Conservation (phyloP, 2,329 filamentous ascomycete species). For the Aspergillus udagawae region DNA sequence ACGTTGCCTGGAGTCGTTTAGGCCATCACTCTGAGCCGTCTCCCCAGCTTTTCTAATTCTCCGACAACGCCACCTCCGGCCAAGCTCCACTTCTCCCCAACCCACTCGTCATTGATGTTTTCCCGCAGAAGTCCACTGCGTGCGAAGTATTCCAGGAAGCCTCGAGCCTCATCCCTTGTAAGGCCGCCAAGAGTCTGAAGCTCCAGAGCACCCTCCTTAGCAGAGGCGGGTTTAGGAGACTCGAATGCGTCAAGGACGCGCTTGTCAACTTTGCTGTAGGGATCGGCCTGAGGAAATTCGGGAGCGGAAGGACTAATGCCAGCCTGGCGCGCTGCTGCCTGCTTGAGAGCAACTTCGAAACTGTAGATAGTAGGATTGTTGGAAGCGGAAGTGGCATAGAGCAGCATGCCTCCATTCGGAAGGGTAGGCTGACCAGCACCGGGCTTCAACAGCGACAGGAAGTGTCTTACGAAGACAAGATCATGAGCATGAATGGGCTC, state of each 20-base stretch:
- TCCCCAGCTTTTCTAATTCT: slow-evolving; percentile 71
- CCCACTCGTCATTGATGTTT: slow-evolving; percentile 64
- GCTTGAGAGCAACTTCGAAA: slow-evolving; percentile 63
- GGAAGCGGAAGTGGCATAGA: slow-evolving; percentile 69
- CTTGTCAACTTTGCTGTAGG: slow-evolving; percentile 51
- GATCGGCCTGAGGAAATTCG: slow-evolving; percentile 46
- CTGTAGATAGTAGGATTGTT: slow-evolving; percentile 64
- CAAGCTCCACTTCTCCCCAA: slow-evolving; percentile 80
- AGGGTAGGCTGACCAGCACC: slow-evolving; percentile 38
- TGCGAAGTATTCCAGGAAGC: slow-evolving; percentile 90
- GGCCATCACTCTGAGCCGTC: slow-evolving; percentile 38
- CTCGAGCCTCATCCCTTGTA: slow-evolving; percentile 68
- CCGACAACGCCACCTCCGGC: slow-evolving; percentile 77
- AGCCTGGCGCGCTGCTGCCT: slow-evolving; percentile 43
- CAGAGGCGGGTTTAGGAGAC: slow-evolving; percentile 22
- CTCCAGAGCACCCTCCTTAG: slow-evolving; percentile 36
- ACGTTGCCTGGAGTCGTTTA: slow-evolving; percentile 6
- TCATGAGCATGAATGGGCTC: slow-evolving; percentile 82
- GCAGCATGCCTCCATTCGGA: slow-evolving; percentile 71
- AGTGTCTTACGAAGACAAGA: slow-evolving; percentile 69
- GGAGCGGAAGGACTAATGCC: slow-evolving; percentile 34
- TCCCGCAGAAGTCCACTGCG: slow-evolving; percentile 73
- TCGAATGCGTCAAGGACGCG: slow-evolving; percentile 47
- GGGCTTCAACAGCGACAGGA: slow-evolving; percentile 62
- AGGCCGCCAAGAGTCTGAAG: slow-evolving; percentile 62